Conservation (phyloP, 2,329 filamentous ascomycete genomes). For the Fusarium sp. region DNA sequence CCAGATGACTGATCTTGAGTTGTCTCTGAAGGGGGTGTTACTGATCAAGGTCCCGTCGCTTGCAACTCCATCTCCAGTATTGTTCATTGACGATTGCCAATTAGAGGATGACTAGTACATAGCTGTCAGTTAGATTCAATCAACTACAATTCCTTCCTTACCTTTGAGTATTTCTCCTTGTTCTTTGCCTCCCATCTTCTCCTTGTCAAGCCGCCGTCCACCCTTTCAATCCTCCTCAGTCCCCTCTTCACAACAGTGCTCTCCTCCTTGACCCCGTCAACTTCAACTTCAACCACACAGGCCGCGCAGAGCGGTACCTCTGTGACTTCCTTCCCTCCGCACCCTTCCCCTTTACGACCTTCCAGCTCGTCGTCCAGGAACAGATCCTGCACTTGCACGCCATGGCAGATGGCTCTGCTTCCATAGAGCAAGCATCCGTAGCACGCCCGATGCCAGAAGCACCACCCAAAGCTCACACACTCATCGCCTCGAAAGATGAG, state of each 20-base stretch:
- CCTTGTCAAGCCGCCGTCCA: constrained; percentile 58
- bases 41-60: constrained; percentile 8
- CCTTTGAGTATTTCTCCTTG: constrained; percentile 10
- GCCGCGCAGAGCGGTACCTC: constrained; percentile 60
- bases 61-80: constrained; percentile 9
- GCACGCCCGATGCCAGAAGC: constrained; percentile 66
- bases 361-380: constrained; percentile 36
- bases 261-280: constrained; percentile 45
- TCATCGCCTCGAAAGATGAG: constrained; percentile 62
- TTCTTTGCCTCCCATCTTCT: constrained; percentile 53
- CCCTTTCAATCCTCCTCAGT: constrained; percentile 53
- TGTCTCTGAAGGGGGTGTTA: constrained; percentile 31
- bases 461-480: constrained; percentile 67
- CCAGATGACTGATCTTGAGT: constrained; percentile 54
- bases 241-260: constrained; percentile 53
- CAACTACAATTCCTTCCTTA: background rate
- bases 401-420: constrained; percentile 50
- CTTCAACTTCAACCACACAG: constrained; percentile 55
- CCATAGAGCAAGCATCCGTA: constrained; percentile 66
- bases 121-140: constrained; percentile 4
- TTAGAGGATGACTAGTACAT: constrained; percentile 1
- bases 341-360: background rate
- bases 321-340: constrained; percentile 52
- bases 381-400: constrained; percentile 49
- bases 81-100: constrained; percentile 4